A percentile compares a stretch with the other conserved stretches of the same genome.
These are phyloP conservation scores for Hibiscus tridactylites DNA, from an alignment of 345 rosid genomes.

Conservation along the genomic window DNA sequence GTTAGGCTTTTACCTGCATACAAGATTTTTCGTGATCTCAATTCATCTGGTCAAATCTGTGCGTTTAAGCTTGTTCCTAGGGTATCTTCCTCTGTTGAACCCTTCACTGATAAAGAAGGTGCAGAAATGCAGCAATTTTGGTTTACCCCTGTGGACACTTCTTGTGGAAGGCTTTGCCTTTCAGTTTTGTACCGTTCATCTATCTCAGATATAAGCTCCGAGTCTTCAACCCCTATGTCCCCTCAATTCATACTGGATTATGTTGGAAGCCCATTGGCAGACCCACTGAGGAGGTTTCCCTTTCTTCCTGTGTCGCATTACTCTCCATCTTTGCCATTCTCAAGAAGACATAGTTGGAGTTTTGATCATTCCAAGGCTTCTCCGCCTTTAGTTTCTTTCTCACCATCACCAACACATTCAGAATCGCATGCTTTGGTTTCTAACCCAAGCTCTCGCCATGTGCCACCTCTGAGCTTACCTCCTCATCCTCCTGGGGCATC, in stretches of 20 bases:
- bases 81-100: conserved; percentile 70
- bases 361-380: conserved; percentile 56
- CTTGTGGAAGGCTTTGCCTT: conserved; percentile 79
- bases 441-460: conserved; percentile 37
- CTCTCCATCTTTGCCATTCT: conserved; percentile 71
- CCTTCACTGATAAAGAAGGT: conserved; percentile 72
- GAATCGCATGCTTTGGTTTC: conserved; percentile 52
- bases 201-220: conserved; percentile 54
- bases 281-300: conserved; percentile 74
- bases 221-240: conserved; percentile 68
- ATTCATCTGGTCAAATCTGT: conserved; percentile 58
- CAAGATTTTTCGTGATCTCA: conserved; percentile 70
- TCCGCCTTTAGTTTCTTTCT: conserved; percentile 55
- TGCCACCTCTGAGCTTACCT: conserved; percentile 33
- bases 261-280: conserved; percentile 96
- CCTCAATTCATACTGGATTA: conserved; percentile 80
- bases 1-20: conserved; percentile 90
- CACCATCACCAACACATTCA: conserved; percentile 81
- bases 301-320: conserved; percentile 58
- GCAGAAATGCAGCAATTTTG: conserved; percentile 75
- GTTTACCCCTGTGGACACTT: conserved; percentile 76
- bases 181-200: conserved; percentile 60
- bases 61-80: conserved; percentile 63
- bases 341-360: conserved; percentile 87
- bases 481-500: conserved; percentile 58